These are phyloP conservation scores for Boletellus ananas DNA, from an alignment of 768 basidiomycete species.

Conservation along the genomic window DNA sequence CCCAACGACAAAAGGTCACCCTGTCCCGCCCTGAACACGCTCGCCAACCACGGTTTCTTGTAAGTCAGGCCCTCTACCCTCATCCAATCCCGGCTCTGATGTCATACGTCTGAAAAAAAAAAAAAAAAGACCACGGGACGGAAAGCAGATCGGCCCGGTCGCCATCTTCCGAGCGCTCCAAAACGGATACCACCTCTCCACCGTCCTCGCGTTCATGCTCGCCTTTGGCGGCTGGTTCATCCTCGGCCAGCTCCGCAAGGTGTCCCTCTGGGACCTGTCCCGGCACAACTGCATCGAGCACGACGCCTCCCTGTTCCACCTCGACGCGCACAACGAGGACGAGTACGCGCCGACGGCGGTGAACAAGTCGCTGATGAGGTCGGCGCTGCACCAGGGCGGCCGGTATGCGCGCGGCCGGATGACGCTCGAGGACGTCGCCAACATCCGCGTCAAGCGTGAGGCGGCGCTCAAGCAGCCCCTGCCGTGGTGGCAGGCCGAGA, in stretches of 20 bases:
- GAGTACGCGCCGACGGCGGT: constrained; percentile 47
- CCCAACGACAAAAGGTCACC: constrained; percentile 54
- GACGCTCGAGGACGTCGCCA: constrained; percentile 38
- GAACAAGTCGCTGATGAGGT: constrained; percentile 38
- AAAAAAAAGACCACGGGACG: constrained; percentile 44
- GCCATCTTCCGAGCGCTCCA: constrained; percentile 41
- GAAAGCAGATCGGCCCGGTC: constrained; percentile 41
- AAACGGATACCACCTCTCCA: constrained; percentile 49
- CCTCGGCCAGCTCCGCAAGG: constrained; percentile 33
- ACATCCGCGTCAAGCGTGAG: constrained; percentile 51
- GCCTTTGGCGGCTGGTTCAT: constrained; percentile 45
- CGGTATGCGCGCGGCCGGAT: constrained; percentile 27
- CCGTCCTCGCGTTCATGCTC: constrained; percentile 44
- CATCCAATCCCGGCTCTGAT: too few species aligned
- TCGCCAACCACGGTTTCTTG: constrained; percentile 77
- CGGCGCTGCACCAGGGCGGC: constrained; percentile 36
- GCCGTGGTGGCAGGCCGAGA: constrained; percentile 46
- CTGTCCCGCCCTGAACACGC: constrained; percentile 69
- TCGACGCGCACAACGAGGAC: constrained; percentile 38
- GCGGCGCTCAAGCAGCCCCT: constrained; percentile 34
- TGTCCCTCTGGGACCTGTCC: constrained; percentile 39
- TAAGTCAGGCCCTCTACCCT: too few species aligned
- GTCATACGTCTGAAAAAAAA: too few species aligned
- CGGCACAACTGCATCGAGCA: constrained; percentile 54
- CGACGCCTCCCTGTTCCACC: constrained; percentile 56